Percentiles rank a stretch among this genome's conserved stretches.
Conservation (phyloP, 768 basidiomycete species). For the Rubroboletus satanas region DNA sequence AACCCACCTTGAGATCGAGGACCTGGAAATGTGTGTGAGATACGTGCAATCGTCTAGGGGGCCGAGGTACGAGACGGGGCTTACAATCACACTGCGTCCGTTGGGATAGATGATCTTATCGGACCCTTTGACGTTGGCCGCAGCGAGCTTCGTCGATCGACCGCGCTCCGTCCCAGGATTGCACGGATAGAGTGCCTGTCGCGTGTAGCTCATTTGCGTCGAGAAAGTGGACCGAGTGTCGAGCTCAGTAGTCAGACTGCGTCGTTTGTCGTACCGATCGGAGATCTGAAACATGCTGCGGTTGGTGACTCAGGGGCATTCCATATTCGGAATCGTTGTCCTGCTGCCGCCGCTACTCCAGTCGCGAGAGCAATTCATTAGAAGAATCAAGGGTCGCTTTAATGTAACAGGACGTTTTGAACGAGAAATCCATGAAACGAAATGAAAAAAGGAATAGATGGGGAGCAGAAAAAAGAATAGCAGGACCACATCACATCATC, state of each 20-base stretch:
- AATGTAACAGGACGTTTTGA: conserved; percentile 1
- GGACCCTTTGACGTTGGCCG: conserved; percentile 43
- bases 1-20: conserved; percentile 73
- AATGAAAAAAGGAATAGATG: conserved; percentile 9
- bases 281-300: conserved; percentile 8
- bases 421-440: not conserved
- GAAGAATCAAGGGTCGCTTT: not conserved
- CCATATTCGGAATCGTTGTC: conserved; percentile 6
- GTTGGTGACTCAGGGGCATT: conserved; percentile 17
- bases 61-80: conserved; percentile 30
- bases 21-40: conserved; percentile 45
- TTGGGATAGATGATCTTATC: conserved; percentile 85
- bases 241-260: not conserved
- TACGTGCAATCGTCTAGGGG: not conserved
- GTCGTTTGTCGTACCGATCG: conserved; percentile 1
- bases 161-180: conserved; percentile 69
- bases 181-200: conserved; percentile 54
- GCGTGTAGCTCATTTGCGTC: conserved; percentile 47
- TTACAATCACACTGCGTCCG: conserved; percentile 79
- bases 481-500: not conserved
- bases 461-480: conserved; percentile 9
- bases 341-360: not conserved
- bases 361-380: conserved; percentile 1
- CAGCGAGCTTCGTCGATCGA: conserved; percentile 66
- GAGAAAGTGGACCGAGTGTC: not conserved